phyloP scores from a whole-genome alignment of 768 basidiomycete species.

The Lentinula aciculospora region DNA sequence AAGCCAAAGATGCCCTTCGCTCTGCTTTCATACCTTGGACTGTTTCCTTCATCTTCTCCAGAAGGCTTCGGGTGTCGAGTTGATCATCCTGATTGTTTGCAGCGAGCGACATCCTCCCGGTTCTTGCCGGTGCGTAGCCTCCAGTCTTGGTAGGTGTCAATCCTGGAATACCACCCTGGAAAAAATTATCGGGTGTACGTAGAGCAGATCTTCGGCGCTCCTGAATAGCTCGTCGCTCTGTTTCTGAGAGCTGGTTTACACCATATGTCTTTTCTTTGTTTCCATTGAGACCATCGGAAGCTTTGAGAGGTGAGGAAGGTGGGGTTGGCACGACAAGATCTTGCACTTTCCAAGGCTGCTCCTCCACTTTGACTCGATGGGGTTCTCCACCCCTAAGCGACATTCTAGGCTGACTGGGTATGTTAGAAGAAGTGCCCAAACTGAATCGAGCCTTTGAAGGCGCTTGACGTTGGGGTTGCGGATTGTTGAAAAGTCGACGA shows the following conservation, averaged over 20 bases:
- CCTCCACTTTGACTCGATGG: slow-evolving; percentile 36
- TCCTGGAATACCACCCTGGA: slow-evolving; percentile 47
- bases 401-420: slow-evolving; percentile 19
- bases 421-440: neutral
- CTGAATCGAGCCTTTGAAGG: neutral
- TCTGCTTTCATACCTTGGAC: slow-evolving; percentile 42
- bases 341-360: slow-evolving; percentile 49
- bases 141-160: slow-evolving; percentile 23
- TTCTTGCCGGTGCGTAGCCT: neutral
- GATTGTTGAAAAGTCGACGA: slow-evolving; percentile 47
- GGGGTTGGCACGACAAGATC: slow-evolving; percentile 44
- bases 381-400: slow-evolving; percentile 45
- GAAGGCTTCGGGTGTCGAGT: slow-evolving; percentile 32
- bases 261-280: slow-evolving; percentile 9
- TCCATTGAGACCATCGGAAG: slow-evolving; percentile 7
- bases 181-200: slow-evolving; percentile 39
- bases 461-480: slow-evolving; percentile 31
- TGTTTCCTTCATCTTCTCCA: slow-evolving; percentile 46
- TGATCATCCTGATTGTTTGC: slow-evolving; percentile 16
- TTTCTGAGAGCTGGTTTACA: neutral
- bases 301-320: slow-evolving; percentile 11
- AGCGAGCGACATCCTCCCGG: neutral
- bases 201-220: slow-evolving; percentile 59
- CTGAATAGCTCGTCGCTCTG: slow-evolving; percentile 44
- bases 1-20: slow-evolving; percentile 6